A percentile compares a stretch with the other conserved stretches of the same genome.
phyloP scores from a whole-genome alignment of 2,329 filamentous ascomycete species.

The Uncinocarpus reesii region DNA sequence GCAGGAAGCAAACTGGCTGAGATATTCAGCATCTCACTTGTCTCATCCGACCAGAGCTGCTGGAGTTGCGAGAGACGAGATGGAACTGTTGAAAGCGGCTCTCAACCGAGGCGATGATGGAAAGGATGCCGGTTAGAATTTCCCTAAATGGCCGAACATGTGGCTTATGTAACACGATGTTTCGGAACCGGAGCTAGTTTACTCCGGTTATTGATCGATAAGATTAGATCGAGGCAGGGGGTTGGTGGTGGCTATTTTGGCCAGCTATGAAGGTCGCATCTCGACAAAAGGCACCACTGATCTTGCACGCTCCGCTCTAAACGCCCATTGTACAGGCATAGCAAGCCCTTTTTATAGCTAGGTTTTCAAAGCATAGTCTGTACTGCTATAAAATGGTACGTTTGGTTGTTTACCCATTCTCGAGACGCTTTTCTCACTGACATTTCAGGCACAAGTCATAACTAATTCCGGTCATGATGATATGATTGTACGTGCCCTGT shows the following conservation, averaged over 20 bases:
- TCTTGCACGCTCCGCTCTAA: background rate
- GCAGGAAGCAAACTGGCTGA: no score
- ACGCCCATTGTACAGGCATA: background rate
- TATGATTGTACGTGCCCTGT: slow-evolving; percentile 75
- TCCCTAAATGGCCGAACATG: background rate
- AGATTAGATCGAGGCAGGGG: slow-evolving; percentile 9
- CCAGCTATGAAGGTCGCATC: slow-evolving; percentile 2
- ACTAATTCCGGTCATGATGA: slow-evolving; percentile 89
- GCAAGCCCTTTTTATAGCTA: background rate
- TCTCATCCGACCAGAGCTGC: no score
- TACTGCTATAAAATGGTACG: slow-evolving; percentile 9
- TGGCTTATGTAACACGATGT: background rate
- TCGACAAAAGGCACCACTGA: background rate
- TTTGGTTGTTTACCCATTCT: background rate
- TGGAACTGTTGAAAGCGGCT: background rate
- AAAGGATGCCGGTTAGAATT: background rate
- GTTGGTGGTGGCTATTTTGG: slow-evolving; percentile 7
- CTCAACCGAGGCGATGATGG: slow-evolving; percentile 8
- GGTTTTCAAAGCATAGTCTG: background rate
- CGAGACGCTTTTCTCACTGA: background rate
- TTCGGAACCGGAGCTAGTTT: background rate
- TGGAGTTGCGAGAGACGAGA: no score
- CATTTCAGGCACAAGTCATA: slow-evolving; percentile 60
- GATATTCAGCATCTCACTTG: no score
- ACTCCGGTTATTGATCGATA: slow-evolving; percentile 4